A percentile compares a stretch with the other conserved stretches of the same genome.
These are phyloP conservation scores for Monosporascus sp. DNA, from an alignment of 2,329 filamentous ascomycete species.

Conservation along the genomic window DNA sequence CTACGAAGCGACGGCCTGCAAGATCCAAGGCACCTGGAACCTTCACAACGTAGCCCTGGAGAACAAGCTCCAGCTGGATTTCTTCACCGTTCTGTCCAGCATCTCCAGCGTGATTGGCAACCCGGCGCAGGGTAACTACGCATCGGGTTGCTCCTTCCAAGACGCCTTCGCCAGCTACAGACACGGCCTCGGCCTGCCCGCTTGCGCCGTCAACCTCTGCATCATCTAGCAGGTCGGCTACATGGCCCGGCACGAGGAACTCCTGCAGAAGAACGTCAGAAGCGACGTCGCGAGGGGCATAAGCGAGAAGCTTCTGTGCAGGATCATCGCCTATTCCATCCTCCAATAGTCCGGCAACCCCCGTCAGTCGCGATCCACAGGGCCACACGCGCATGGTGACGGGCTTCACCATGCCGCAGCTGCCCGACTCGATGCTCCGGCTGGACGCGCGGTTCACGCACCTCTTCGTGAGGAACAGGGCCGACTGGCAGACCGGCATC, in stretches of 20 bases:
- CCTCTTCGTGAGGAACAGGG: no score
- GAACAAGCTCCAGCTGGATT: conserved; percentile 16
- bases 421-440: no score
- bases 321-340: no score
- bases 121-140: conserved; percentile 31
- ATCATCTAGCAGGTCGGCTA: conserved; percentile 3
- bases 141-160: conserved; percentile 30
- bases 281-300: no score
- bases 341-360: no score
- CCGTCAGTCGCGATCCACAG: no score
- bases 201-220: neutral
- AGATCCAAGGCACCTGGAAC: conserved; percentile 10
- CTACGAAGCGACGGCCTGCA: conserved; percentile 4
- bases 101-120: conserved; percentile 29
- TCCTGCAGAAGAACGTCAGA: no score
- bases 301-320: no score
- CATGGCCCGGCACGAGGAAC: neutral
- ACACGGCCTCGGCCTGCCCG: neutral
- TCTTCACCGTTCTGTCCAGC: conserved; percentile 35
- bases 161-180: conserved; percentile 3
- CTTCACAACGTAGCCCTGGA: conserved; percentile 11
- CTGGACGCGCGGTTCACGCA: no score
- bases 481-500: no score
- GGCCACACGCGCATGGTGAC: no score
- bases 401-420: no score